phyloP scores from a whole-genome alignment of 2,329 filamentous ascomycete genomes.

The Aspergillus novoparasiticus region DNA sequence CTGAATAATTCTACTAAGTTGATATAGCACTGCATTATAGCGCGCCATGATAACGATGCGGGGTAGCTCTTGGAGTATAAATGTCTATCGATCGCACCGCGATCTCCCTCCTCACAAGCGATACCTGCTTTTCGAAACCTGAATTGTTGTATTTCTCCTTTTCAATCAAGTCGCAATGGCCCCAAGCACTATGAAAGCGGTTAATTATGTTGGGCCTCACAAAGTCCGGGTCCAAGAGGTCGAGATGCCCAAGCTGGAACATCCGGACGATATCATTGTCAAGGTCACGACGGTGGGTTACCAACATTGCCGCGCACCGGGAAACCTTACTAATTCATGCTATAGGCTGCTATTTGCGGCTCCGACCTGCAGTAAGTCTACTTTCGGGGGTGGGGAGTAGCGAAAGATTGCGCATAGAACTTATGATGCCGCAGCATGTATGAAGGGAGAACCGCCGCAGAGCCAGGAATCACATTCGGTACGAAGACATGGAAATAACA shows the following conservation, averaged over 20 bases:
- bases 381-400: slow-evolving; percentile 21
- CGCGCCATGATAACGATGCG: background rate
- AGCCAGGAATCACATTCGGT: slow-evolving; percentile 63
- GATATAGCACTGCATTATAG: background rate
- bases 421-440: slow-evolving; percentile 56
- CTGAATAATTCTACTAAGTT: background rate
- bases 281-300: slow-evolving; percentile 64
- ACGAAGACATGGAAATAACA: background rate
- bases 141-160: background rate
- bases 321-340: background rate
- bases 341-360: slow-evolving; percentile 54
- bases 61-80: background rate
- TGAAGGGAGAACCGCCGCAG: slow-evolving; percentile 64
- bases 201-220: slow-evolving; percentile 65
- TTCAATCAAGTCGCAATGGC: slow-evolving; percentile 16
- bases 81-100: background rate
- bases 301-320: background rate
- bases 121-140: background rate
- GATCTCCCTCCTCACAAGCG: background rate
- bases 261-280: slow-evolving; percentile 66
- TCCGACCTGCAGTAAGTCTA: slow-evolving; percentile 49
- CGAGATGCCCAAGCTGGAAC: slow-evolving; percentile 59
- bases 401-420: slow-evolving; percentile 28
- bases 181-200: slow-evolving; percentile 58
- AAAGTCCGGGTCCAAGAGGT: slow-evolving; percentile 66